phyloP scores from a whole-genome alignment of 306 rosid species.

The barrel medic (Medicago truncatula) region DNA sequence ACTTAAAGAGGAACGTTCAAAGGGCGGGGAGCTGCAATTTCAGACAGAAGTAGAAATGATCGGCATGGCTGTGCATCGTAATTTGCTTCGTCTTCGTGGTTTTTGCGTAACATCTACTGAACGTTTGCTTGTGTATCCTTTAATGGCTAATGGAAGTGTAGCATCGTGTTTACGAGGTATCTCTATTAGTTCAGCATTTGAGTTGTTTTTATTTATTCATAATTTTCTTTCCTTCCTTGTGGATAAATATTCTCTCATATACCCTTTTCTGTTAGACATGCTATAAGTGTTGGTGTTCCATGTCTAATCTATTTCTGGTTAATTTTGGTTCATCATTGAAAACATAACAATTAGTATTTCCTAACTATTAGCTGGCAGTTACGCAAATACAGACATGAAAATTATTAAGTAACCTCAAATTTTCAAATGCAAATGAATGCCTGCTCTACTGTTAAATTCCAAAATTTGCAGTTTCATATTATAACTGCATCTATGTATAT shows the following conservation, averaged over 20 bases:
- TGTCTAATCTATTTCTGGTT: neutral
- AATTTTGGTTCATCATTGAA: neutral
- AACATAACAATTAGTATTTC: neutral
- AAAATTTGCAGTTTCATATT: neutral
- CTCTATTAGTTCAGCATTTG: slow-evolving; percentile 7
- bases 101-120: slow-evolving; percentile 99
- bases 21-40: slow-evolving; percentile 91
- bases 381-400: neutral
- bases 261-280: neutral
- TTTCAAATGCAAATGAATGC: slow-evolving; percentile 28
- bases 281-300: neutral
- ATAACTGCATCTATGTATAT: slow-evolving; percentile 26
- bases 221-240: slow-evolving; percentile 8
- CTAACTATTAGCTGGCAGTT: neutral
- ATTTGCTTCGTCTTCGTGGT: slow-evolving; percentile 87
- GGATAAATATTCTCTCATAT: neutral
- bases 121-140: slow-evolving; percentile 93
- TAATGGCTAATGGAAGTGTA: slow-evolving; percentile 91
- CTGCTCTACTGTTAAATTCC: neutral
- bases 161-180: slow-evolving; percentile 96
- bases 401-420: slow-evolving; percentile 26
- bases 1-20: slow-evolving; percentile 89
- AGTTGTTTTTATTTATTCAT: slow-evolving; percentile 28
- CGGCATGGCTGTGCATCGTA: slow-evolving; percentile 97
- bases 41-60: slow-evolving; percentile 98